phyloP scores from a whole-genome alignment of 129 eudicot species.

The Helianthus tuberosus region DNA sequence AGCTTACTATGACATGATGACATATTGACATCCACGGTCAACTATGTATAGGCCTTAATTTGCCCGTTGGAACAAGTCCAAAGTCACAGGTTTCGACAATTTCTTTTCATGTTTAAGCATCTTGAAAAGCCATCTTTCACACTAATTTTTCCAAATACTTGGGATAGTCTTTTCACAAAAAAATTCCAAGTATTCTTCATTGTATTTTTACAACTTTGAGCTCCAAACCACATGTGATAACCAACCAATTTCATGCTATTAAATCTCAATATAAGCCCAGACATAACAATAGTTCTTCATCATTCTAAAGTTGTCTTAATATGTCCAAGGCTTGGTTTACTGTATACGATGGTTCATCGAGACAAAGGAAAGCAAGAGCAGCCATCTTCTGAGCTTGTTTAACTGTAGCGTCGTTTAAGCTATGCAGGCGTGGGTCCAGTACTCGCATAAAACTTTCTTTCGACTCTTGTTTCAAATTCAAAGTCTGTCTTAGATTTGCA shows the following conservation, averaged over 20 bases:
- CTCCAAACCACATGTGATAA: background rate
- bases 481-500: background rate
- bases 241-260: background rate
- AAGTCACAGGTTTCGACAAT: background rate
- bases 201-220: too few relatives aligned
- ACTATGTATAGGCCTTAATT: background rate
- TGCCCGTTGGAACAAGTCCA: background rate
- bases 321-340: constrained; percentile 1
- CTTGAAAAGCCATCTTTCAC: background rate
- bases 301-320: background rate
- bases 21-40: too few relatives aligned
- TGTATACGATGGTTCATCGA: constrained; percentile 5
- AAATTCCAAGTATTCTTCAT: too few relatives aligned
- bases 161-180: background rate
- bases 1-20: too few relatives aligned
- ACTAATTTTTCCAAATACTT: background rate
- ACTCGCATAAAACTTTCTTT: background rate
- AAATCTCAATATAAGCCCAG: background rate
- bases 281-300: background rate
- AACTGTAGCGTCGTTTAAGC: background rate
- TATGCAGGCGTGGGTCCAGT: constrained; percentile 2
- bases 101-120: background rate
- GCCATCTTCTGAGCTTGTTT: background rate
- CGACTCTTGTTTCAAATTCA: background rate
- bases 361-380: constrained; percentile 6